Percentiles rank a stretch among this genome's conserved stretches.
phyloP scores from a whole-genome alignment of 2,329 filamentous ascomycete species.

The Pseudophaeomoniella oleicola region DNA sequence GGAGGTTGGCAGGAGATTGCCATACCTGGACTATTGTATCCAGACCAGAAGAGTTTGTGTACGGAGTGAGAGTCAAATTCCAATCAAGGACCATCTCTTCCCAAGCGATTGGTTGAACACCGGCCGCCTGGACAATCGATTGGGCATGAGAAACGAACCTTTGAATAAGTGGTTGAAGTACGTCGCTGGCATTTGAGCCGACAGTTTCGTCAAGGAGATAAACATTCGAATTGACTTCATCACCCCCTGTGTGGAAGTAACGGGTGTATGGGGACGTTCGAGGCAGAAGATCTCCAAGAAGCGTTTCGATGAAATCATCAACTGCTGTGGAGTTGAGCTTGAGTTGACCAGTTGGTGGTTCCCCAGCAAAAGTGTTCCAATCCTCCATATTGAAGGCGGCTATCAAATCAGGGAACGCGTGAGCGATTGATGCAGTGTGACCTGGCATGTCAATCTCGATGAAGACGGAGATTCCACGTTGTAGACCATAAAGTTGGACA shows the following conservation, averaged over 20 bases:
- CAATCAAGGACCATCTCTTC: slow-evolving; percentile 72
- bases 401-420: slow-evolving; percentile 57
- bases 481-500: slow-evolving; percentile 56
- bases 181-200: slow-evolving; percentile 44
- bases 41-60: slow-evolving; percentile 18
- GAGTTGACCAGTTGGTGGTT: slow-evolving; percentile 48
- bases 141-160: slow-evolving; percentile 61
- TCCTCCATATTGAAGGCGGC: slow-evolving; percentile 43
- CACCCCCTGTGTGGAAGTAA: slow-evolving; percentile 77
- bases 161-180: slow-evolving; percentile 64
- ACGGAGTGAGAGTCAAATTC: slow-evolving; percentile 56
- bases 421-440: slow-evolving; percentile 55
- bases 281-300: slow-evolving; percentile 66
- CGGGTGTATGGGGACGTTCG: slow-evolving; percentile 52
- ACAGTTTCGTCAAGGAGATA: slow-evolving; percentile 63
- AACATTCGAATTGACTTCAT: slow-evolving; percentile 68
- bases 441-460: slow-evolving; percentile 73
- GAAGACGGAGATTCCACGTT: slow-evolving; percentile 56
- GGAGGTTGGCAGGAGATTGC: slow-evolving; percentile 29
- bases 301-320: slow-evolving; percentile 52
- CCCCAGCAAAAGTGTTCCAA: slow-evolving; percentile 37
- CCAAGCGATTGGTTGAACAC: slow-evolving; percentile 67
- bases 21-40: slow-evolving; percentile 62
- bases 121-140: slow-evolving; percentile 44
- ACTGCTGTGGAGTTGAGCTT: slow-evolving; percentile 62